Evolutionary conservation across 495 filamentous ascomycete genomes (phyloP).

Genomic region (Neurospora intermedia): DNA sequence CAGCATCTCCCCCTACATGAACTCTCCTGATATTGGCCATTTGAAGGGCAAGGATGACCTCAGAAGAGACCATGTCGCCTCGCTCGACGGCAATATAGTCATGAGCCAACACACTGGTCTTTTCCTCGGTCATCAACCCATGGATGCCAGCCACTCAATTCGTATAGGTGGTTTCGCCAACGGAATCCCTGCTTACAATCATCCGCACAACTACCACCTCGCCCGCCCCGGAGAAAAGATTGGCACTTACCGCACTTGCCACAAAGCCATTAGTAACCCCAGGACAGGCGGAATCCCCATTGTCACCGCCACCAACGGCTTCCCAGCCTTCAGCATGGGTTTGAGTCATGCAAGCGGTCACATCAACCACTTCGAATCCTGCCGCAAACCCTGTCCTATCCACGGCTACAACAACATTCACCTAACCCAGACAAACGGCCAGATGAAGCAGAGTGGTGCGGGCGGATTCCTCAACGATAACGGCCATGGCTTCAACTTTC

Average conservation of each 20-base stretch:
- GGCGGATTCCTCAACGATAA: no score
- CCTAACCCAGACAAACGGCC: no score
- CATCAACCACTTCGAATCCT: not conserved
- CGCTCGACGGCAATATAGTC: not conserved
- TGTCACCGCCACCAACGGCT: not conserved
- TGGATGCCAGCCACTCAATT: not conserved
- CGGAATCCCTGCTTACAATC: not conserved
- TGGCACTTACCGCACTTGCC: not conserved
- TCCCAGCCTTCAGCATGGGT: not conserved
- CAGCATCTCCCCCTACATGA: no score
- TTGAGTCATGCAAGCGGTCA: not conserved
- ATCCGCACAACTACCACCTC: not conserved
- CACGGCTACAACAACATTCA: no score
- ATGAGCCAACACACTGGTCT: not conserved
- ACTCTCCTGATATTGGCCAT: no score
- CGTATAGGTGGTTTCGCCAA: not conserved
- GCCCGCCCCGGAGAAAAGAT: not conserved
- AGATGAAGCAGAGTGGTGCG: no score
- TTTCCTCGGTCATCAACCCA: not conserved
- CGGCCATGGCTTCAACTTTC: no score
- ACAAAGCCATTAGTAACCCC: not conserved
- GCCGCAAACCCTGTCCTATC: not conserved
- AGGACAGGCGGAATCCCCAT: not conserved
- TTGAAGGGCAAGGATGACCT: not conserved
- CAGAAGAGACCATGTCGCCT: not conserved